Percentiles rank a stretch among this genome's conserved stretches.
phyloP scores from a whole-genome alignment of 1,139 yeast genomes.

The Suhomyces coccinellae region DNA sequence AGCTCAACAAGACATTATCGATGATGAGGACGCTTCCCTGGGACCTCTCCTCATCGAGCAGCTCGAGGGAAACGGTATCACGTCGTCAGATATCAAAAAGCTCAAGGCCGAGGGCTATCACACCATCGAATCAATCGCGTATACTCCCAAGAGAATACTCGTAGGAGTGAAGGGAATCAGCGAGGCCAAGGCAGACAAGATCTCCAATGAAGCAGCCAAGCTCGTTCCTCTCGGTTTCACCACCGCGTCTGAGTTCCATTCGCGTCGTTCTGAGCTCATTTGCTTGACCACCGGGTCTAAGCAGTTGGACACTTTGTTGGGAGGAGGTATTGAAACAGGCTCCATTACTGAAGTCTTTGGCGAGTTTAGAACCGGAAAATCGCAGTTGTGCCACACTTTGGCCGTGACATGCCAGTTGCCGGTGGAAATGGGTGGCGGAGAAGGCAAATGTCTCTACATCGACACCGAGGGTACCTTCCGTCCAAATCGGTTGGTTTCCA shows the following conservation, averaged over 20 bases:
- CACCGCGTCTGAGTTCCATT: constrained; percentile 93
- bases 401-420: constrained; percentile 98
- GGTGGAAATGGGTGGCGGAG: constrained; percentile 98
- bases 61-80: constrained; percentile 82
- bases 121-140: constrained; percentile 91
- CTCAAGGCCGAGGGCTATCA: constrained; percentile 80
- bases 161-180: constrained; percentile 86
- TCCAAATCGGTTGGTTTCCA: constrained; percentile 84
- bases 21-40: constrained; percentile 39
- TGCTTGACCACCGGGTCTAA: constrained; percentile 95
- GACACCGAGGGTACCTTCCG: constrained; percentile 98
- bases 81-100: constrained; percentile 75
- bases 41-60: constrained; percentile 50
- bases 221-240: constrained; percentile 96
- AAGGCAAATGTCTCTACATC: constrained; percentile 93
- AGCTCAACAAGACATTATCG: constrained; percentile 18
- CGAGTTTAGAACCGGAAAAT: constrained; percentile 96
- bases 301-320: constrained; percentile 86
- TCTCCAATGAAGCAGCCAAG: constrained; percentile 79
- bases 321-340: constrained; percentile 98
- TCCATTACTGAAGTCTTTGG: constrained; percentile 96
- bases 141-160: constrained; percentile 77
- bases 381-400: constrained; percentile 93
- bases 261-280: constrained; percentile 84
- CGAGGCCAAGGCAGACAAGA: constrained; percentile 90